A percentile compares a stretch with the other conserved stretches of the same genome.
phyloP scores from a whole-genome alignment of 257 asterid species.

The Solanum chilense region DNA sequence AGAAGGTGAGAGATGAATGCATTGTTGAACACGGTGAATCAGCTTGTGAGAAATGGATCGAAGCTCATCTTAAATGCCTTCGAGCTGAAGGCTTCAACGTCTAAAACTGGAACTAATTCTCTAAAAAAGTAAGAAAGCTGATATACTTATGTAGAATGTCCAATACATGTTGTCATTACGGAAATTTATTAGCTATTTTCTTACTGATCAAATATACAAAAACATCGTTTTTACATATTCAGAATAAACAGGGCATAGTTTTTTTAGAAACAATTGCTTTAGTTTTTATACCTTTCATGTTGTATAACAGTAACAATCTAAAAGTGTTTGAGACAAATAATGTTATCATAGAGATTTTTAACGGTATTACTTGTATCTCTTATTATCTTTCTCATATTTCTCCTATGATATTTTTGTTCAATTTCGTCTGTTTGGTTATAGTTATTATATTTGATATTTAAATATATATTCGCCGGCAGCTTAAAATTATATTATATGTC shows the following conservation, averaged over 20 bases:
- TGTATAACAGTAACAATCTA: not conserved
- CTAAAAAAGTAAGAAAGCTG: not conserved
- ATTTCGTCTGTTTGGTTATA: not conserved
- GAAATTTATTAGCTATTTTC: not conserved
- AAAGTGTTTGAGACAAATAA: no score
- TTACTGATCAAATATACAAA: not conserved
- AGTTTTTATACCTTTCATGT: not conserved
- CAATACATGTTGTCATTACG: not conserved
- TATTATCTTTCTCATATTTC: no score
- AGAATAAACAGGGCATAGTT: not conserved
- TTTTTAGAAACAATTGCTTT: not conserved
- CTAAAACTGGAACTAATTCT: conserved; percentile 11
- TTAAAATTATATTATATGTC: not conserved
- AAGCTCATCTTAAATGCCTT: conserved; percentile 76
- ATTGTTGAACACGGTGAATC: conserved; percentile 72
- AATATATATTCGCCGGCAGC: not conserved
- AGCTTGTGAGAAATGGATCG: conserved; percentile 72
- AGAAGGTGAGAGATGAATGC: conserved; percentile 81
- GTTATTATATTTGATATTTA: not conserved
- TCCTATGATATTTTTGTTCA: not conserved
- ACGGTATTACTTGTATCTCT: not conserved
- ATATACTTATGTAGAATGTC: not conserved
- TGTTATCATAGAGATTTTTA: not conserved
- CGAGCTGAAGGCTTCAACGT: conserved; percentile 90
- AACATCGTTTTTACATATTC: not conserved